Percentiles rank a stretch among this genome's conserved stretches.
Evolutionary conservation across 345 rosid genomes (phyloP).

Genomic region (Erysimum cheiranthoides): DNA sequence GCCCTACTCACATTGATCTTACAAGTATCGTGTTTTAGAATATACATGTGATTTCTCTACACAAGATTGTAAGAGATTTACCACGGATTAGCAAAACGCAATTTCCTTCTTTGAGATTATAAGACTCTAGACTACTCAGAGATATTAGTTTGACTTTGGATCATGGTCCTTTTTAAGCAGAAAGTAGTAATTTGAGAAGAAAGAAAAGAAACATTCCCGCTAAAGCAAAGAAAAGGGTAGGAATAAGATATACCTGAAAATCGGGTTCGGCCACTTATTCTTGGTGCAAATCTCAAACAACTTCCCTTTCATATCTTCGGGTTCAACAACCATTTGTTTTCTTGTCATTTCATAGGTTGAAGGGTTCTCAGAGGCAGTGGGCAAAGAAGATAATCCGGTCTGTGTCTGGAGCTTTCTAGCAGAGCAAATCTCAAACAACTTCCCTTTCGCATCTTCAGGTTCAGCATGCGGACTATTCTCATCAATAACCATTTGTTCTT

Average conservation of each 20-base stretch:
- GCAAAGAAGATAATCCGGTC: slow-evolving; percentile 49
- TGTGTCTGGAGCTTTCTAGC: not conserved
- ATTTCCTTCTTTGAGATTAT: not conserved
- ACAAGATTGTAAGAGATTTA: not conserved
- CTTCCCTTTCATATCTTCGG: not conserved
- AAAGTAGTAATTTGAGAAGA: not conserved
- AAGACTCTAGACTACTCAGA: not conserved
- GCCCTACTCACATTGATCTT: not conserved
- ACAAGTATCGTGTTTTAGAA: not conserved
- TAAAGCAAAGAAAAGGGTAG: not conserved
- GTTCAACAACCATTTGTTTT: not conserved
- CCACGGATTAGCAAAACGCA: not conserved
- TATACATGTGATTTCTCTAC: not conserved
- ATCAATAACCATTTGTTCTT: not conserved
- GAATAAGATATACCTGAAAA: slow-evolving; percentile 49
- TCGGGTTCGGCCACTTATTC: slow-evolving; percentile 63
- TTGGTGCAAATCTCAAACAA: slow-evolving; percentile 22
- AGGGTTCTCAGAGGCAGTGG: slow-evolving; percentile 54
- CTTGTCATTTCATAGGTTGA: slow-evolving; percentile 41
- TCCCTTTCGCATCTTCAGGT: not conserved
- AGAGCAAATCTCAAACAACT: slow-evolving; percentile 3
- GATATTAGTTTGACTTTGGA: not conserved
- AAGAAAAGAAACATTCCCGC: not conserved
- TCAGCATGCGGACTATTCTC: not conserved
- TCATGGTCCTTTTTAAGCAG: not conserved